Evolutionary conservation across 352 stramenopile genomes (phyloP), one percentile per base, ranked within the genome.

Genomic region (Phytophthora meadii): DNA sequence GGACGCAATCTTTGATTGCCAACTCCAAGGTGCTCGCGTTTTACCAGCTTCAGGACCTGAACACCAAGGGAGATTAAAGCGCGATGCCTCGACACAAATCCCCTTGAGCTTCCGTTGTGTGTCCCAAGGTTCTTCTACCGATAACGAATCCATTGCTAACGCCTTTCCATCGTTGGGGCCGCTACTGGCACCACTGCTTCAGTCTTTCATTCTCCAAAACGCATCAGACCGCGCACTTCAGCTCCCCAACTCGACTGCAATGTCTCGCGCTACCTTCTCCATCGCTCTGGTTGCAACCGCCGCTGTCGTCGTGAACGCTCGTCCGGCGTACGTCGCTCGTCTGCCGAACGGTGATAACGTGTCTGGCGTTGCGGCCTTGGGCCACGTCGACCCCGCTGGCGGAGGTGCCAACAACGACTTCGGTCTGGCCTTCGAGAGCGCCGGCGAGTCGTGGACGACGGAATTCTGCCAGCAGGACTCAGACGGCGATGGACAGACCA

Each of bases 401-500:
- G 77, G 71, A 4, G 77, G 77, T 11, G 17, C 48, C 34, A 68
- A 67, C 54, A 85, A 82, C 47, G 32, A 74, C 11, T 72, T 68
- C 19, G 64, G 64, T 22, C 36, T 52, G 2, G 46, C 56, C 28
- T 72, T 72, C 24, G 40, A 4, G 1, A 58, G 24, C 5, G 51
- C 41, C 22, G 52, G 22, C 10, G 28, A 60, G 3, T 25, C 25
- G 42, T 87, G 77, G 77, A 80, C 76, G 12, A 60, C 42, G 4
- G 65, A 53, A 19, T 68, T 93, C 30, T 94, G 85, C 58, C 24
- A 93, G 51, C 17, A 67, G 25, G 89, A 96, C 61, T 88, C 73
- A 41, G 88, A 96, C 50, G 77, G 82, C 25, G 88, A 96, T 59
- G 88, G 88, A 1, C 74, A 85, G 34, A 95, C 87, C 41, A 96